These are phyloP conservation scores for Cladophialophora yegresii DNA, from an alignment of 2,329 filamentous ascomycete genomes.

Conservation along the genomic window DNA sequence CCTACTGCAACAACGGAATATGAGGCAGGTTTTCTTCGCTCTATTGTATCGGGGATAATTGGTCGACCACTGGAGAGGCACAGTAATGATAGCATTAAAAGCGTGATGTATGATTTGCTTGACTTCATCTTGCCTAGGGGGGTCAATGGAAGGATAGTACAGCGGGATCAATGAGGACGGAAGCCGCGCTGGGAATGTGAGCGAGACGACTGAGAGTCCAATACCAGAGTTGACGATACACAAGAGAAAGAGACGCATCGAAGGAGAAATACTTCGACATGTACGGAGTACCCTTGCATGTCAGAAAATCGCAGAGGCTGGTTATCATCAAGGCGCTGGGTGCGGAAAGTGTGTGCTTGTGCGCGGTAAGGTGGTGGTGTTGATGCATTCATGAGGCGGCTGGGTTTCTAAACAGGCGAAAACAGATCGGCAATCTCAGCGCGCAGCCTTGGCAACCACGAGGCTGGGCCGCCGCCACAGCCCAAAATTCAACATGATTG, in stretches of 20 bases:
- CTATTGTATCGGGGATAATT: slow-evolving; percentile 17
- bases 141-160: background rate
- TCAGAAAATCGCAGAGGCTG: slow-evolving; percentile 28
- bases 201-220: slow-evolving; percentile 5
- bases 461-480: background rate
- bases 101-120: background rate
- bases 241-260: slow-evolving; percentile 8
- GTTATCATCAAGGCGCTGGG: slow-evolving; percentile 16
- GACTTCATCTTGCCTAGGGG: slow-evolving; percentile 23
- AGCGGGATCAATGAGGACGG: background rate
- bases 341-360: slow-evolving; percentile 19
- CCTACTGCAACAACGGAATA: slow-evolving; percentile 43
- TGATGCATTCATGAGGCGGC: slow-evolving; percentile 19
- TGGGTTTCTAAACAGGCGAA: slow-evolving; percentile 7
- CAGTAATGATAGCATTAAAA: slow-evolving; percentile 22
- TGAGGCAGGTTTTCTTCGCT: slow-evolving; percentile 32
- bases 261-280: slow-evolving; percentile 20
- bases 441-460: slow-evolving; percentile 7
- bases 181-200: slow-evolving; percentile 12
- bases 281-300: slow-evolving; percentile 32
- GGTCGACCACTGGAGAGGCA: slow-evolving; percentile 25
- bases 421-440: background rate
- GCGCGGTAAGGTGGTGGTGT: slow-evolving; percentile 18
- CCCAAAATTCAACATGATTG: slow-evolving; percentile 28
- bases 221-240: background rate